These are phyloP conservation scores for Dendrothele bispora DNA, from an alignment of 768 basidiomycete species.

Conservation along the genomic window DNA sequence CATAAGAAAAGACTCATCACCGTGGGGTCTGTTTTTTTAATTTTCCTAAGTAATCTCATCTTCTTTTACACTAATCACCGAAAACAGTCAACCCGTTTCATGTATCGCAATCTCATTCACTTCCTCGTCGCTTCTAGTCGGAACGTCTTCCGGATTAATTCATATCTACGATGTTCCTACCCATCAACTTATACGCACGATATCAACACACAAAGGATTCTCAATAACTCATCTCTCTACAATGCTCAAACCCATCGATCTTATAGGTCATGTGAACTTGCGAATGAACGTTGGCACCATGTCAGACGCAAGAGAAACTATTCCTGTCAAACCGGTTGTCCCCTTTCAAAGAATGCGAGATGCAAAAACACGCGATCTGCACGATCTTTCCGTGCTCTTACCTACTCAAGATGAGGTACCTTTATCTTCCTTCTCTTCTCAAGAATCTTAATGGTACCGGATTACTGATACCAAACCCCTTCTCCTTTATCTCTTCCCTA, in stretches of 20 bases:
- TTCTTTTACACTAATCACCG: background rate
- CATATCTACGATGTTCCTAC: conserved; percentile 87
- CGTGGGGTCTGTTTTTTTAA: conserved; percentile 51
- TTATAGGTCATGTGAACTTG: conserved; percentile 77
- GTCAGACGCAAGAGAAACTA: conserved; percentile 49
- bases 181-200: conserved; percentile 83
- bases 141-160: conserved; percentile 72
- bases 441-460: conserved; percentile 14
- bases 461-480: conserved; percentile 30
- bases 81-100: conserved; percentile 67
- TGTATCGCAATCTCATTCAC: conserved; percentile 76
- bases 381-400: conserved; percentile 68
- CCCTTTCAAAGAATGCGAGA: conserved; percentile 78
- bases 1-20: conserved; percentile 65
- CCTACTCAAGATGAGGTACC: conserved; percentile 46
- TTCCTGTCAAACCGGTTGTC: conserved; percentile 64
- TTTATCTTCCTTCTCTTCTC: conserved; percentile 3
- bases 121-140: conserved; percentile 76
- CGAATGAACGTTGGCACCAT: conserved; percentile 39
- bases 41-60: conserved; percentile 4
- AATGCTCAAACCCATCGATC: conserved; percentile 84
- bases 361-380: conserved; percentile 60
- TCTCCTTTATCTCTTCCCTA: too few relatives aligned
- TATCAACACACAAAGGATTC: conserved; percentile 67
- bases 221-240: conserved; percentile 74